Evolutionary conservation across 148 eudicot genomes (phyloP).

Genomic region (Camellia sinensis): DNA sequence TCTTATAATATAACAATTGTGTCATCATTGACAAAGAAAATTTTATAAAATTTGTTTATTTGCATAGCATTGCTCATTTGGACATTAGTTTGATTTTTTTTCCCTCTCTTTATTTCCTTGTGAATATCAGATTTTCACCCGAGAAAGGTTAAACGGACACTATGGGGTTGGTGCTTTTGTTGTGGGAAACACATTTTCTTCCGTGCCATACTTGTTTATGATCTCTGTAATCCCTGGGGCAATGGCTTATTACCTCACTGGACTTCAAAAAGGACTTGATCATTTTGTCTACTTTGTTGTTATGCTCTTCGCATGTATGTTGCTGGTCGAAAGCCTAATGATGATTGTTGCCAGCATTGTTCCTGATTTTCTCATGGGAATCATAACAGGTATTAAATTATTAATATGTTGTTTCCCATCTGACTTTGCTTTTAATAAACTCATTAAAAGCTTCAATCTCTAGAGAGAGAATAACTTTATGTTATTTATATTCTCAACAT

Average conservation of each 20-base stretch:
- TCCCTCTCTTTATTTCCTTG: not conserved
- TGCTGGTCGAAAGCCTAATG: conserved; percentile 62
- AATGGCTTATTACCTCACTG: conserved; percentile 48
- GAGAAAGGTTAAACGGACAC: conserved; percentile 60
- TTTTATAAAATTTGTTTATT: no score
- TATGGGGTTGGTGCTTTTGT: conserved; percentile 48
- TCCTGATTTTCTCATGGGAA: conserved; percentile 59
- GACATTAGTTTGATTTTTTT: not conserved
- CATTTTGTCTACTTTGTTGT: conserved; percentile 41
- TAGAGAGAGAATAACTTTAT: no score
- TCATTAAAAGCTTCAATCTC: no score
- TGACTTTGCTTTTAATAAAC: no score
- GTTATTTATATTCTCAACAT: no score
- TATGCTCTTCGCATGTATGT: conserved; percentile 32
- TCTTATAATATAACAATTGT: no score
- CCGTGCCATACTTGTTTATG: conserved; percentile 44
- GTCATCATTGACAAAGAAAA: no score
- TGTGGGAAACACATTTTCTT: conserved; percentile 52
- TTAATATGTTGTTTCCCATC: no score
- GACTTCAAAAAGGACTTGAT: conserved; percentile 42
- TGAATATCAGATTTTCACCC: conserved; percentile 37
- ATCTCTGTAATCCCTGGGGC: conserved; percentile 44
- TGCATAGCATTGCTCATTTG: no score
- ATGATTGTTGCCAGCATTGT: conserved; percentile 57
- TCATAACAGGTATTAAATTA: conserved; percentile 28